Percentiles rank a stretch among this genome's conserved stretches.
phyloP scores from a whole-genome alignment of 2,329 filamentous ascomycete species.

The Trematosphaeria pertusa region DNA sequence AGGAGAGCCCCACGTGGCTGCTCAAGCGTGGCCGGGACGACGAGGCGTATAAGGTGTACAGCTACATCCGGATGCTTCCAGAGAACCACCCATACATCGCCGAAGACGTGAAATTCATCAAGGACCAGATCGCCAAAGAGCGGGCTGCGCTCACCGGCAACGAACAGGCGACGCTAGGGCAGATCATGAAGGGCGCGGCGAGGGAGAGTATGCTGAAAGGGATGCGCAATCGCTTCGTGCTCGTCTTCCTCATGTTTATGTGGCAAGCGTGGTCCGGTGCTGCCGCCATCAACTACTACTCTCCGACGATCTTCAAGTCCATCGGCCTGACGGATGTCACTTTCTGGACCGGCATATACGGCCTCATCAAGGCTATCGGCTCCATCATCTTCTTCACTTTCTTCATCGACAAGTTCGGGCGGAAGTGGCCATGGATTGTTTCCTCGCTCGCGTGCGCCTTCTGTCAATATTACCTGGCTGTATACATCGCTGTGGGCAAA shows the following conservation, averaged over 20 bases:
- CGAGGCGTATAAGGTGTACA: slow-evolving; percentile 50
- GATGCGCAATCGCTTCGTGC: slow-evolving; percentile 50
- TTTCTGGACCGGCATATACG: slow-evolving; percentile 48
- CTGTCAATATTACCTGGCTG: slow-evolving; percentile 48
- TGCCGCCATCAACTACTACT: slow-evolving; percentile 49
- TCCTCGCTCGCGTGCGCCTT: slow-evolving; percentile 45
- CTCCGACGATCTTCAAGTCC: slow-evolving; percentile 44
- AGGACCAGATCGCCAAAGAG: slow-evolving; percentile 39
- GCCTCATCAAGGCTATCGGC: slow-evolving; percentile 45
- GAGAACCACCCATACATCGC: slow-evolving; percentile 50
- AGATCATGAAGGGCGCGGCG: slow-evolving; percentile 39
- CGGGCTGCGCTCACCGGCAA: slow-evolving; percentile 35
- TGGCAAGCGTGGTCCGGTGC: slow-evolving; percentile 45
- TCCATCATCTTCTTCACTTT: slow-evolving; percentile 48
- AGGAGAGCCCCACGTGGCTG: slow-evolving; percentile 44
- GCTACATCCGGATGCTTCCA: slow-evolving; percentile 55
- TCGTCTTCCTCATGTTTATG: slow-evolving; percentile 52
- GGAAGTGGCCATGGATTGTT: slow-evolving; percentile 48
- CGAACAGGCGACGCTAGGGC: slow-evolving; percentile 33
- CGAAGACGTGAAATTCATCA: slow-evolving; percentile 42
- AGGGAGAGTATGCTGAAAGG: slow-evolving; percentile 41
- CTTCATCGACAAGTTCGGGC: slow-evolving; percentile 47
- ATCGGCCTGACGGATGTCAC: slow-evolving; percentile 45
- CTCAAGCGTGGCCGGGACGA: slow-evolving; percentile 41
- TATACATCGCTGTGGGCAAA: slow-evolving; percentile 45